Evolutionary conservation across 805 yeast genomes (phyloP), one percentile per base, ranked within the genome.

Genomic region (Hanseniaspora thailandica): DNA sequence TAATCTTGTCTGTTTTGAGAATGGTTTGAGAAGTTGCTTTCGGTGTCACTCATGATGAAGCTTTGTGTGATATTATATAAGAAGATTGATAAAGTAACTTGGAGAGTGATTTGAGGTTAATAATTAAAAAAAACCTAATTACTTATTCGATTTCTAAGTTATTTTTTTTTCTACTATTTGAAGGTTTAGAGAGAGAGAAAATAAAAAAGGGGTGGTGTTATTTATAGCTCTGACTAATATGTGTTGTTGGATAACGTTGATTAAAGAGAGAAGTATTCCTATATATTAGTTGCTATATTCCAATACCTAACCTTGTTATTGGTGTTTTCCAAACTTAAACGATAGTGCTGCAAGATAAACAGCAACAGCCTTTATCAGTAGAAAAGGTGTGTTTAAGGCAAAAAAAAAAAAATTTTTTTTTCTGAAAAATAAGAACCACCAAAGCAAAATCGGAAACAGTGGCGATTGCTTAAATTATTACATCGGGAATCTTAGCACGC

Each of bases 11-110:
- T 41, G 26, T 23, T 25, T 49, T 43, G 44, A 2, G 47, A 22
- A 15, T 43, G 45, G 15, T 34, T 40, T 15, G 44, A 23, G n/a
- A 34, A 45, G 40, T 45, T 49, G 28, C 40, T 48, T n/a, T 40
- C 47, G 34, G 38, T 41, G 28, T 34, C 47, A 35, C 26, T 49
- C 46, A 40, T 49, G 5, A 6, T 10, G 34, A 5, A 31, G 12
- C 8, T 6, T 26, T 5, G 28, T 26, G 5, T 26, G 28, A 6
- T 26, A 26, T 26, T 5, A 8, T 26, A 6, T 26, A n/a, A n/a
- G n/a, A n/a, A n/a, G n/a, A n/a, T n/a, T n/a, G n/a, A n/a, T n/a
- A n/a, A n/a, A n/a, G n/a, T n/a, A n/a, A n/a, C n/a, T n/a, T n/a
- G n/a, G n/a, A n/a, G n/a, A n/a, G n/a, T n/a, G n/a, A n/a, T n/a